phyloP scores from a whole-genome alignment of 768 basidiomycete genomes.

The Rhizopogon vulgaris region DNA sequence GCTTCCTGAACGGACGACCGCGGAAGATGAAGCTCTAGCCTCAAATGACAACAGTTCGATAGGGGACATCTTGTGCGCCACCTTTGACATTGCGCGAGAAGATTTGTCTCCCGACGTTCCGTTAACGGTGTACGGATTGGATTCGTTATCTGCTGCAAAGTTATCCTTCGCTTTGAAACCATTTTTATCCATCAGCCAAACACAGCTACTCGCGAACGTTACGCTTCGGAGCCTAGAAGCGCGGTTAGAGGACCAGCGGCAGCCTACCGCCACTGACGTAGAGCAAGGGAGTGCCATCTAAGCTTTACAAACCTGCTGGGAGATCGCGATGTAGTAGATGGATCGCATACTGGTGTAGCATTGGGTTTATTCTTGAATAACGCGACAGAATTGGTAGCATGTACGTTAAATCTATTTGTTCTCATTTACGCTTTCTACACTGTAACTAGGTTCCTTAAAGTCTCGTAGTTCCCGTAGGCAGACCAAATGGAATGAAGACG shows the following conservation, averaged over 20 bases:
- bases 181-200: background rate
- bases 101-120: constrained; percentile 33
- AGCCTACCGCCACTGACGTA: background rate
- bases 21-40: constrained; percentile 5
- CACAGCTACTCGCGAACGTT: background rate
- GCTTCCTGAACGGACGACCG: constrained; percentile 5
- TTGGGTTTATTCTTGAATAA: constrained; percentile 3
- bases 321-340: background rate
- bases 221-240: background rate
- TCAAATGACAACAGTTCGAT: constrained; percentile 5
- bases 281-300: background rate
- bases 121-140: constrained; percentile 36
- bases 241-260: background rate
- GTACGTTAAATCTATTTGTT: too few species aligned
- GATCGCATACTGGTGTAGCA: constrained; percentile 5
- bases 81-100: constrained; percentile 25
- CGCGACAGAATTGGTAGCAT: background rate
- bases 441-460: too few species aligned
- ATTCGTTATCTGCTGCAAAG: constrained; percentile 34
- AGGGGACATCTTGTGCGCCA: constrained; percentile 10
- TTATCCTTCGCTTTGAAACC: constrained; percentile 28
- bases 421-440: too few species aligned
- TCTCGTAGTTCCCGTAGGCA: too few species aligned
- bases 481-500: too few species aligned
- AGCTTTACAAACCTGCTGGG: background rate